Base-by-base conservation (phyloP, 192 early-diverging fungal genomes). In the Backusella westeae region DNA sequence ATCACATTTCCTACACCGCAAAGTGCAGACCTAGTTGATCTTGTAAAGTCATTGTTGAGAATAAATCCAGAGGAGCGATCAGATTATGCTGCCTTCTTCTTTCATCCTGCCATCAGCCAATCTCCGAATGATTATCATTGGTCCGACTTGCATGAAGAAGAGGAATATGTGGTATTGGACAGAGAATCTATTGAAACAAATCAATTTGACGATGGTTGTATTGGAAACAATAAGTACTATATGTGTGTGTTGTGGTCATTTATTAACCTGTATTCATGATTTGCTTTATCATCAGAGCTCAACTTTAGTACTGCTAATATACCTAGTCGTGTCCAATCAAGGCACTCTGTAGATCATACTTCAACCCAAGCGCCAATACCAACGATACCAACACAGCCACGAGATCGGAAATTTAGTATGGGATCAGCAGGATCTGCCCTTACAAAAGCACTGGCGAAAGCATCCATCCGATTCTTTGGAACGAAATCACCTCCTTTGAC, bases 81-180 rank as follows among this genome's bases (percentile, higher is more conserved):
- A 74, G 86, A 89, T 0, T 98, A 98, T 81, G 94, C 95, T 67
- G 94, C 94, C 75, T 98, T 99, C 78, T 98, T 99, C 74, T 89
- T 86, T 73, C 94, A 97, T 71, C 91, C 91, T 12, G 90, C 90
- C 12, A 82, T 95, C 5, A 78, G 23, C 2, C 56, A 26, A 63
- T 63, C 56, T 63, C 56, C 56, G 21, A 63, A 10, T 26, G 56
- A 63, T 63, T 26, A 14, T 29, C 21, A 63, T 63, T 63, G 56
- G 56, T 63, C 56, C 12, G 56, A 63, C 23, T 26, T 63, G 56
- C 56, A 63, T 63, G 56, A 63, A 69, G 83, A 91, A 72, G 87
- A 87, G 66, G 93, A 93, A 73, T 94, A 93, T 75, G 92, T 94
- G 35, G 89, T 94, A 17, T 82, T 94, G 34, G 91, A 93, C 52